phyloP scores from a whole-genome alignment of 129 eudicot species.

The Heracleum sosnowskyi region DNA sequence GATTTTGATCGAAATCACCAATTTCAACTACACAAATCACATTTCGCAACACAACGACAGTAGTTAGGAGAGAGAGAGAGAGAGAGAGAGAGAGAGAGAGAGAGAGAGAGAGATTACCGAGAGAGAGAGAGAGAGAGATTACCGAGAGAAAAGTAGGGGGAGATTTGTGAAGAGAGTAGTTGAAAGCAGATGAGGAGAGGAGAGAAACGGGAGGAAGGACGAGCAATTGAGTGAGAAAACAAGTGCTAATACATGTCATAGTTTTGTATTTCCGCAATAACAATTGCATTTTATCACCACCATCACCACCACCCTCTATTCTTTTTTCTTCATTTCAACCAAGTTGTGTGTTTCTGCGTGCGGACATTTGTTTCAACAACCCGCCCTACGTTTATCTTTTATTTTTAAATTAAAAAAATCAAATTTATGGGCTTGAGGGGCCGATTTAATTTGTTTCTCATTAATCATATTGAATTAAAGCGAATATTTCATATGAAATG shows the following conservation, averaged over 20 bases:
- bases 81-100: slow-evolving; percentile 4
- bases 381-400: slow-evolving; percentile 38
- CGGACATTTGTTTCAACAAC: neutral
- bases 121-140: slow-evolving; percentile 7
- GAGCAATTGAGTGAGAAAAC: slow-evolving; percentile 32
- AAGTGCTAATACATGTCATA: slow-evolving; percentile 36
- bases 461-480: too few relatives aligned
- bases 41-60: too few relatives aligned
- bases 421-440: too few relatives aligned
- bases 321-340: neutral
- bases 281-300: neutral
- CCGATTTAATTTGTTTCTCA: too few relatives aligned
- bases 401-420: too few relatives aligned
- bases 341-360: neutral
- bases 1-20: too few relatives aligned
- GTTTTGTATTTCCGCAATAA: slow-evolving; percentile 34
- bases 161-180: slow-evolving; percentile 18
- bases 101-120: slow-evolving; percentile 13
- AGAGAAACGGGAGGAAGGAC: slow-evolving; percentile 10
- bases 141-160: slow-evolving; percentile 33
- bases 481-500: too few relatives aligned
- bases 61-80: neutral
- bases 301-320: neutral
- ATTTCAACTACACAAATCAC: too few relatives aligned
- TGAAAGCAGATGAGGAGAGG: slow-evolving; percentile 10